A percentile compares a stretch with the other conserved stretches of the same genome.
Evolutionary conservation across 495 filamentous ascomycete genomes (phyloP).

Genomic region (Daldinia grandis): DNA sequence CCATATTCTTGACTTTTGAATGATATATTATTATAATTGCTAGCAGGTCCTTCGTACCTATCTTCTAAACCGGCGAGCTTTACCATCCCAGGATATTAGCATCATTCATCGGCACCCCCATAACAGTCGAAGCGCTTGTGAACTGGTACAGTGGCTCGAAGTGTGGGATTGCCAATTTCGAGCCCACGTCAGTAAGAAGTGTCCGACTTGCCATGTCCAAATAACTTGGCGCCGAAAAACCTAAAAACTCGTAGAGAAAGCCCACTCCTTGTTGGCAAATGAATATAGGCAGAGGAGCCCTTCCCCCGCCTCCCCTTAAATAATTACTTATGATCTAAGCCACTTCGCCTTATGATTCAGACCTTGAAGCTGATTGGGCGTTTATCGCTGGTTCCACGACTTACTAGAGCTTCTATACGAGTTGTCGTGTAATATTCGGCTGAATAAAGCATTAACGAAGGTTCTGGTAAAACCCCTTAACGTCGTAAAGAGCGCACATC

Average conservation of each 20-base stretch:
- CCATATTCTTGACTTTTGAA: no score
- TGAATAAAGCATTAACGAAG: background rate
- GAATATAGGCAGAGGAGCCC: background rate
- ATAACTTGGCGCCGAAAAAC: conserved; percentile 2
- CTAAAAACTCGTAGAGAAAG: background rate
- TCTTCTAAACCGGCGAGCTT: background rate
- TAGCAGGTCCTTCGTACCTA: background rate
- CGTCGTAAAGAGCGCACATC: background rate
- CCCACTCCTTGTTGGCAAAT: conserved; percentile 3
- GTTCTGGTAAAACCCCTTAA: background rate
- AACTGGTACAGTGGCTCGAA: conserved; percentile 13
- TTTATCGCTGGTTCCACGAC: background rate
- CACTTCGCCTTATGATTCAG: background rate
- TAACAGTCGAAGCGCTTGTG: background rate
- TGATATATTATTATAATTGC: background rate
- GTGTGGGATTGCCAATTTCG: conserved; percentile 11
- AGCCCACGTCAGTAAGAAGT: background rate
- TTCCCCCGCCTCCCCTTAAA: no score
- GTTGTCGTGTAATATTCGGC: background rate
- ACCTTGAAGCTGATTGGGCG: background rate
- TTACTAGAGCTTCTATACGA: background rate
- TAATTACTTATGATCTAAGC: background rate
- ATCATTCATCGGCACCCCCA: conserved; percentile 9
- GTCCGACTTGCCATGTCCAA: conserved; percentile 1
- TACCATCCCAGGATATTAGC: background rate